phyloP scores from a whole-genome alignment of 106 monocot species.

The Dendrobium nobile region DNA sequence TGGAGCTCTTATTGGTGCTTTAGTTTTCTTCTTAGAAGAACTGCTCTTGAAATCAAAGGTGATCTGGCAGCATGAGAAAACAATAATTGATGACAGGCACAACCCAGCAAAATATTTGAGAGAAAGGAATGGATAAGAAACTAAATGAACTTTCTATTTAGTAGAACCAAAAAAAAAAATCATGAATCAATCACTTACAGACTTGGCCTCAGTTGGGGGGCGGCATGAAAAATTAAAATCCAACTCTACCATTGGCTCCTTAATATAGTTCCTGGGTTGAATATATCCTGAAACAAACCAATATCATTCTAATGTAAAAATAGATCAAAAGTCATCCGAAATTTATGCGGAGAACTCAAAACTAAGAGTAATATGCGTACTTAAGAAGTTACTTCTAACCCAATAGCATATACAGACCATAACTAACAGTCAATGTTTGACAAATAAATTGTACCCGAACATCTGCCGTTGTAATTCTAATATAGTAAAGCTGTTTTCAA shows the following conservation, averaged over 20 bases:
- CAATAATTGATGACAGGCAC: not conserved
- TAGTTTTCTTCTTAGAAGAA: conserved; percentile 21
- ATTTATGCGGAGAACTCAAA: not conserved
- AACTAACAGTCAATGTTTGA: not conserved
- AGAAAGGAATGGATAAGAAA: not conserved
- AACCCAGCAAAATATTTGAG: not conserved
- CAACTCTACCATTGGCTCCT: conserved; percentile 3
- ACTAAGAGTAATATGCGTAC: not conserved
- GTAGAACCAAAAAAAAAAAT: not conserved
- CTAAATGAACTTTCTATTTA: not conserved
- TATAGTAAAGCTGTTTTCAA: not conserved
- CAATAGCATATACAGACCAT: not conserved
- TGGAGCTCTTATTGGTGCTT: conserved; percentile 20
- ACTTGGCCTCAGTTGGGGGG: conserved; percentile 16
- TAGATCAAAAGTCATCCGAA: not conserved
- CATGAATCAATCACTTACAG: conserved; percentile 13
- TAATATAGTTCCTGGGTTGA: conserved; percentile 15
- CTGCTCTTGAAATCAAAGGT: conserved; percentile 18
- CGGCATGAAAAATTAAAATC: conserved; percentile 7
- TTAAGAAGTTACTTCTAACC: not conserved
- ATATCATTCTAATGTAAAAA: not conserved
- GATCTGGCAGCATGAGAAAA: conserved; percentile 24
- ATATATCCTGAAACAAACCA: conserved; percentile 15
- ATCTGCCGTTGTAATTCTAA: not conserved
- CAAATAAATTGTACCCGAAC: not conserved